These are phyloP conservation scores for Canariomyces notabilis DNA, from an alignment of 2,329 filamentous ascomycete genomes.

Conservation along the genomic window DNA sequence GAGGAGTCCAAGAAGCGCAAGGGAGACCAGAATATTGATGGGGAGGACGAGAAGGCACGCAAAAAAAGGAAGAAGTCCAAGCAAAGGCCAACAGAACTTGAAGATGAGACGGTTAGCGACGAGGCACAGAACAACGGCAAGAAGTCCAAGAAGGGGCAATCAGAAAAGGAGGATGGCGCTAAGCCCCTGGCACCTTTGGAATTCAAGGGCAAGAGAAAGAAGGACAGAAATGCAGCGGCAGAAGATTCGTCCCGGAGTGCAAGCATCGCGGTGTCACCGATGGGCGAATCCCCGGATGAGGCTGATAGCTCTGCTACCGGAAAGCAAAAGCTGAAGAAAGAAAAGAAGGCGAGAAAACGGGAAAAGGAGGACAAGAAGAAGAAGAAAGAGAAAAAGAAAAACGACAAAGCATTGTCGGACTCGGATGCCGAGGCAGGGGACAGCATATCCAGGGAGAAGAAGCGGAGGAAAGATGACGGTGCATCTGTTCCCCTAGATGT, in stretches of 20 bases:
- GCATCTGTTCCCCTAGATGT: background rate
- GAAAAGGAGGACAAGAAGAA: constrained; percentile 41
- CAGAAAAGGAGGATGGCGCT: constrained; percentile 31
- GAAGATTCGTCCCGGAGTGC: constrained; percentile 2
- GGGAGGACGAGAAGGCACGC: constrained; percentile 22
- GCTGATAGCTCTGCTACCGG: constrained; percentile 2
- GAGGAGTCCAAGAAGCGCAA: constrained; percentile 29
- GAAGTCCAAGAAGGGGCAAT: constrained; percentile 46
- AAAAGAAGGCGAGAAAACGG: constrained; percentile 28
- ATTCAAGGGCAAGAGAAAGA: constrained; percentile 28
- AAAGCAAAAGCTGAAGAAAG: constrained; percentile 30
- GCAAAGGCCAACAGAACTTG: constrained; percentile 46
- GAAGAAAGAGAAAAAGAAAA: constrained; percentile 41
- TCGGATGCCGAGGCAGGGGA: constrained; percentile 28
- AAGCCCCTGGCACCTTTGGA: constrained; percentile 31
- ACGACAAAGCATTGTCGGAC: constrained; percentile 31
- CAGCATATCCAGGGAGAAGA: constrained; percentile 24
- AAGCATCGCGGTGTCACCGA: background rate
- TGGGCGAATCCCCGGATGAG: background rate
- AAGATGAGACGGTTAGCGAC: constrained; percentile 19
- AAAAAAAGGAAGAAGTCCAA: constrained; percentile 45
- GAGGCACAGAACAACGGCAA: constrained; percentile 28
- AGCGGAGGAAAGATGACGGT: constrained; percentile 21
- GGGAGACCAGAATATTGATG: constrained; percentile 19
- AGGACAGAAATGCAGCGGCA: constrained; percentile 19